Base-by-base conservation (phyloP, 768 basidiomycete genomes). In the Daedaleopsis nitida region DNA sequence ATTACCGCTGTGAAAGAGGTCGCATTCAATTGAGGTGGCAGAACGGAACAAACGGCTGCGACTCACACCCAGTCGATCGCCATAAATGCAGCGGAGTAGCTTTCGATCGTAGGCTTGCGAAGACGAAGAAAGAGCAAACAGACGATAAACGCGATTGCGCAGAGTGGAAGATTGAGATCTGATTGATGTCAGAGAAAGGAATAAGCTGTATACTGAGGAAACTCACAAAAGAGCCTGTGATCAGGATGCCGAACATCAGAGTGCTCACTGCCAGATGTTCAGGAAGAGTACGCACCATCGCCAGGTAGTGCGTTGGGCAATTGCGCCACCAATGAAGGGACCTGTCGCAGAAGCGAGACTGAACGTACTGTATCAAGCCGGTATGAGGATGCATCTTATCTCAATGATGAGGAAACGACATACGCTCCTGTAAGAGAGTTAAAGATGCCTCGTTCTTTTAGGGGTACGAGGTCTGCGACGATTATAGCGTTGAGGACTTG, bases 21-120 rank as follows among this genome's bases (percentile, higher is more conserved):
- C n/a, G n/a, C n/a, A n/a, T n/a, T n/a, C n/a, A n/a, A n/a, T n/a
- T n/a, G n/a, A n/a, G n/a, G n/a, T n/a, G n/a, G n/a, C n/a, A n/a
- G n/a, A n/a, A n/a, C n/a, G n/a, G n/a, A n/a, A n/a, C n/a, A n/a
- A n/a, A n/a, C n/a, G n/a, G n/a, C n/a, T n/a, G n/a, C n/a, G n/a
- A 9, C 77, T 57, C 58, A 76, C 75, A 73, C 70, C 78, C 78
- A 78, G 50, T 78, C 77, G 17, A 78, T 69, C 9, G 63, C 60
- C 21, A 19, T 23, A n/a, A 74, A 52, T 55, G 59, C 54, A 11
- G 73, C 70, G 24, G 64, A 56, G 27, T 47, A 21, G 27, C 72
- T 50, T 10, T 58, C 58, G 16, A 51, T 24, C 16, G 51, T 54
- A 4, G 77, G 77, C 1, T 65, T 67, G 11, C 39, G 49, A 27